Base-by-base conservation (phyloP, 2,329 filamentous ascomycete species). In the Sarocladiaceae sp. region DNA sequence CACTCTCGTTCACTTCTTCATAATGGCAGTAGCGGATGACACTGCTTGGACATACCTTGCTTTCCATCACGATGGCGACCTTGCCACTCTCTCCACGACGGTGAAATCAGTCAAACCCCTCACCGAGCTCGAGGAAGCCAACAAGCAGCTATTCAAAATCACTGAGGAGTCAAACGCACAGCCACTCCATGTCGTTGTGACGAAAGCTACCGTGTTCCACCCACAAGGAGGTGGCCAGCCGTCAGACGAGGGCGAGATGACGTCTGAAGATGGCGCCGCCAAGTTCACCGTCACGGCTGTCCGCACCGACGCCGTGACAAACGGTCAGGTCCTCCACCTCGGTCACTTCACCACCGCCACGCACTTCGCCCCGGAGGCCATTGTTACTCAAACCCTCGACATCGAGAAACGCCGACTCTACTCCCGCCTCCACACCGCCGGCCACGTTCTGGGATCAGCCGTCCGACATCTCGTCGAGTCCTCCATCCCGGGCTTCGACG, bases 151-250 rank as follows among this genome's bases (percentile, higher is more conserved):
- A 9, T 81, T 81, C 66, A 85, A 84, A 15, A n/a, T 23, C 16
- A 33, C 26, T 16, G 26, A 32, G 4, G 26, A 21, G 29, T 21
- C 37, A 41, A 24, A 41, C 7, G 27, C 9, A 29, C 9, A 43
- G 18, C 26, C 26, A 5, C 27, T 32, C 51, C 70, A 73, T 53
- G 72, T 80, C n/a, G 59, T 86, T 16, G 69, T 78, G 5, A 83
- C 80, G 0, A 66, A 75, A 2, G 63, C 74, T 37, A 88, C 84
- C n/a, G 81, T 88, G 48, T 88, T 88, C 62, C 81, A 88, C 49
- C 78, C 82, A 0, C 84, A 88, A 59, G 84, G 84, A 16, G 84
- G 84, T 48, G 84, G 84, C 6, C 84, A 88, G 54, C 84, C 84
- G 1, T 82, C 76, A 0, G 84, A 88, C 49, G 68, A 72, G 10